Evolutionary conservation across 495 filamentous ascomycete genomes (phyloP).

Genomic region (Saxophila tyrrhenica): DNA sequence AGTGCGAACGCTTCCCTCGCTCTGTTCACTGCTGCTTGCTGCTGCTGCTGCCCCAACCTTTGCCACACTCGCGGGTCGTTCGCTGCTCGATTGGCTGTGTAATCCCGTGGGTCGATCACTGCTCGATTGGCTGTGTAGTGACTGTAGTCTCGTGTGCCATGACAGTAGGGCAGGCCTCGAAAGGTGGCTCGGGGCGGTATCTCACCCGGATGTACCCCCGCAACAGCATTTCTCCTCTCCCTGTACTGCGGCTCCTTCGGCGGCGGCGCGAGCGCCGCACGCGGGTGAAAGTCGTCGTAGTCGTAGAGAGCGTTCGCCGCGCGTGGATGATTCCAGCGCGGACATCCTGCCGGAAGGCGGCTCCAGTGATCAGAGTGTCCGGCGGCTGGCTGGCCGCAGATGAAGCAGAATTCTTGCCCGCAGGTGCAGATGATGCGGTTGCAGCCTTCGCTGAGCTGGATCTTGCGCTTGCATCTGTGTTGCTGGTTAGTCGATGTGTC

Average conservation of each 20-base stretch:
- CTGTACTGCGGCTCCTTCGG: not conserved
- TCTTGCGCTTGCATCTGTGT: not conserved
- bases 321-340: slow-evolving; percentile 1
- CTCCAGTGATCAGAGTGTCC: not conserved
- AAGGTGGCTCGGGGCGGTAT: not conserved
- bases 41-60: too few relatives aligned
- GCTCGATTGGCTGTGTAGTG: too few relatives aligned
- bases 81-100: too few relatives aligned
- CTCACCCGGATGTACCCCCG: not conserved
- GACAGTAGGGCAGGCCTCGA: too few relatives aligned
- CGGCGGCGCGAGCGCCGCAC: not conserved
- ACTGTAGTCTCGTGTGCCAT: too few relatives aligned
- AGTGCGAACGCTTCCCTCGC: too few relatives aligned
- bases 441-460: slow-evolving; percentile 6
- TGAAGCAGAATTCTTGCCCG: slow-evolving; percentile 6
- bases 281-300: not conserved
- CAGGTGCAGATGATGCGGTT: slow-evolving; percentile 6
- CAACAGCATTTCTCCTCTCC: not conserved
- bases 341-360: not conserved
- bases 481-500: not conserved
- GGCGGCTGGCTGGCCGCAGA: slow-evolving; percentile 1
- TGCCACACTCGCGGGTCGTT: too few relatives aligned
- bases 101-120: too few relatives aligned
- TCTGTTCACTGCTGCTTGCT: too few relatives aligned
- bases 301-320: not conserved